Evolutionary conservation across 768 basidiomycete genomes (phyloP), one percentile per base, ranked within the genome.

Genomic region (Hydnum rufescens): DNA sequence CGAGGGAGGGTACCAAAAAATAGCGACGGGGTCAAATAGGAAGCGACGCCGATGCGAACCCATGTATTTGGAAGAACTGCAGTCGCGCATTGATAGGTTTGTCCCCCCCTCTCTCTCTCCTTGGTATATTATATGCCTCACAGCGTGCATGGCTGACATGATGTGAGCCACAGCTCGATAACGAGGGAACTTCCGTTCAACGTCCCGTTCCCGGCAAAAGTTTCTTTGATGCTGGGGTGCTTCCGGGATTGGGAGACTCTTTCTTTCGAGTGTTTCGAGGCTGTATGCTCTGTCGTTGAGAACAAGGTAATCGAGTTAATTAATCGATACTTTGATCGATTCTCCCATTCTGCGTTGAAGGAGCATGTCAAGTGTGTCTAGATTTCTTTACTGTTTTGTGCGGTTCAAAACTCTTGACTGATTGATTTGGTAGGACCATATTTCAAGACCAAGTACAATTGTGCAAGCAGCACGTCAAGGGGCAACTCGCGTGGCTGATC

Each of bases 251-350:
- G 36, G 36, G 36, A 22, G 13, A 39, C 36, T 22, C 36, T 73
- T 0, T 61, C 66, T 0, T 34, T 60, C 4, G 52, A 54, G 5
- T 71, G 71, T 53, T 63, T 71, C 60, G 58, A 63, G 6, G 61
- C 66, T 1, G 59, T 70, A 3, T 58, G 60, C 18, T 13, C 8
- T 13, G 26, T 26, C 13, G 8, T 8, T 26, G 13, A 47, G 8
- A 28, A 13, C 26, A 49, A 65, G 8, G 54, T 69, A 3, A 54
- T 62, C 13, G n/a, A 51, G 0, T 60, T 65, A 8, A 55, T 69
- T 26, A 53, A 61, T 3, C 51, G 54, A 1, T 64, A 67, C 49
- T 77, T 75, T 53, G 66, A 66, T 2, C 64, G 65, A 3, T 74
- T 72, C 53, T 61, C 53, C 16, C 22, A 51, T n/a, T 29, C 54